Base-by-base conservation (phyloP, 108 stramenopile species). In the Nitzschia sp. region DNA sequence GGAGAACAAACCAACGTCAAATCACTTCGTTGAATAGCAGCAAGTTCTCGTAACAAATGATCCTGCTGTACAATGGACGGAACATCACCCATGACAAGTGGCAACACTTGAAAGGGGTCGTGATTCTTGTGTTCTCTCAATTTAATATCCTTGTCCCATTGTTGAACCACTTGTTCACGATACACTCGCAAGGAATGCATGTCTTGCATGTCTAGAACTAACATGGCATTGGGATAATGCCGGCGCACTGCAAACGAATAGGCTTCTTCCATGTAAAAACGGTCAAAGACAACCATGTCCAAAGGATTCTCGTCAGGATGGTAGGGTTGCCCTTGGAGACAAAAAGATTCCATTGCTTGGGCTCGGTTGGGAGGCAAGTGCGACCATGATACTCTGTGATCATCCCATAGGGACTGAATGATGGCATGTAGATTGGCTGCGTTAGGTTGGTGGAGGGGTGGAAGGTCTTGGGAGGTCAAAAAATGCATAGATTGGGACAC, bases 121-220 rank as follows among this genome's bases (percentile, higher is more conserved):
- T 39, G 19, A 60, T 22, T 46, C 17, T 64, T 63, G n/a, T 21
- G 6, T 44, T 71, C 56, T 56, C 80, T 41, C 15, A 19, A 15
- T 34, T 56, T 0, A 6, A 42, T 52, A 9, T 40, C 53, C 43
- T 41, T 46, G 43, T 72, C 71, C 42, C 26, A 56, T 51, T 76
- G 51, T 60, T 80, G 56, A 3, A 86, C 79, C 10, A 81, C 22
- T 29, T 22, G 54, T 57, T 91, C 84, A 20, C 89, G 73, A 0
- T 59, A 62, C 26, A 53, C 15, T 24, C 92, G 73, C 50, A 94
- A 65, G 38, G 83, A 74, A 77, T 94, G 92, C 67, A 90, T 71
- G 70, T 94, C 92, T 71, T 94, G 92, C 83, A 89, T 94, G 64
- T 94, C 92, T 48, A 94, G 55, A 24, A 94, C 73, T 29, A 82